These are phyloP conservation scores for Tricladium varicosporioides DNA, from an alignment of 2,329 filamentous ascomycete genomes.

Conservation along the genomic window DNA sequence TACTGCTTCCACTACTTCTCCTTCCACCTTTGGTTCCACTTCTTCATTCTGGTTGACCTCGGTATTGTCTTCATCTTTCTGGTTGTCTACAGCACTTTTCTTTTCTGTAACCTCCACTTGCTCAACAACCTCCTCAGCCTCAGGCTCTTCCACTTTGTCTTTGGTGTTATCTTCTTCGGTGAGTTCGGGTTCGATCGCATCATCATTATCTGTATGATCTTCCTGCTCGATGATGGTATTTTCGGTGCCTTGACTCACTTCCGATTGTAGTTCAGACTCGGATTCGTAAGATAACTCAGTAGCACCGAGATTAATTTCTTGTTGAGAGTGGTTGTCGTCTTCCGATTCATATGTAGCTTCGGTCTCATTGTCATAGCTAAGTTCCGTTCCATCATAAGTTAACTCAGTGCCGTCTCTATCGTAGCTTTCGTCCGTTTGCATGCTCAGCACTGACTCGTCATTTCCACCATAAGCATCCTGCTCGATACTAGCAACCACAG, in stretches of 20 bases:
- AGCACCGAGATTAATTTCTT: not conserved
- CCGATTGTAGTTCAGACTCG: conserved; percentile 13
- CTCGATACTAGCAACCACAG: conserved; percentile 49
- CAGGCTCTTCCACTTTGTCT: no score
- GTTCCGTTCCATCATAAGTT: conserved; percentile 27
- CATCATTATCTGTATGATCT: not conserved
- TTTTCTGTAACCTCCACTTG: no score
- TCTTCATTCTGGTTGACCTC: not conserved
- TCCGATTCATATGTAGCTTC: conserved; percentile 17
- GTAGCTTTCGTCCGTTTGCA: conserved; percentile 32
- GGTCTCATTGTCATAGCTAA: conserved; percentile 22
- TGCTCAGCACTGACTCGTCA: conserved; percentile 35
- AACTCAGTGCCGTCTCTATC: conserved; percentile 29
- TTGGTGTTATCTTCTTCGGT: not conserved
- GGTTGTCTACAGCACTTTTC: no score
- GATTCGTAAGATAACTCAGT: conserved; percentile 8
- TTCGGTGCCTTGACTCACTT: conserved; percentile 1
- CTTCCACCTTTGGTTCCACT: not conserved
- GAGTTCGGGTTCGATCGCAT: not conserved
- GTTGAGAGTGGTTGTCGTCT: not conserved
- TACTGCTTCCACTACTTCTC: not conserved
- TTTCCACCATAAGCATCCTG: conserved; percentile 33
- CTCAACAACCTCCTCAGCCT: no score
- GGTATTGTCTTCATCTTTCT: not conserved
- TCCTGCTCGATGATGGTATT: not conserved